phyloP scores from a whole-genome alignment of 768 basidiomycete species.

The Lentinula edodes region DNA sequence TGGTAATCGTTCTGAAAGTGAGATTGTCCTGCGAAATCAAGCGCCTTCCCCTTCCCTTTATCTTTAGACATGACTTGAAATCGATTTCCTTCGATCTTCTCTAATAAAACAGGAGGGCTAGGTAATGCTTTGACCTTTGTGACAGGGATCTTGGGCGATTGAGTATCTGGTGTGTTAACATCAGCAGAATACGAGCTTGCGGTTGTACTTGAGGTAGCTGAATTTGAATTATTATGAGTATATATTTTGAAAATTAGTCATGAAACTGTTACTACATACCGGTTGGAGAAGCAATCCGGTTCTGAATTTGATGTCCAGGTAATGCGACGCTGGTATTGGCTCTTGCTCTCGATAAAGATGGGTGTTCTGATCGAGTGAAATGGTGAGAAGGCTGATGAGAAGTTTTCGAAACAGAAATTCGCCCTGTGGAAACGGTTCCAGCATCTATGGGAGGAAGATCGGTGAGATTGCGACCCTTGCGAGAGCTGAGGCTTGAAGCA shows the following conservation, averaged over 20 bases:
- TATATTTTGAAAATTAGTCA: too few relatives aligned
- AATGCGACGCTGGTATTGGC: background rate
- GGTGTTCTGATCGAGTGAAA: background rate
- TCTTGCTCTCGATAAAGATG: background rate
- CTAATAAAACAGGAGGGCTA: background rate
- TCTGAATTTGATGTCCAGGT: background rate
- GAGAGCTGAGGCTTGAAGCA: background rate
- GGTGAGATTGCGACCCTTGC: background rate
- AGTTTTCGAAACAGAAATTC: background rate
- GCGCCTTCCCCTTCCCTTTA: background rate
- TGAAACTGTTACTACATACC: background rate
- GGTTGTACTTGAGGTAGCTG: background rate
- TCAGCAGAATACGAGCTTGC: background rate
- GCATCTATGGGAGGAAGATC: background rate
- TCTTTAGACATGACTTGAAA: background rate
- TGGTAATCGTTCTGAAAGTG: background rate
- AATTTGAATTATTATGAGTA: background rate
- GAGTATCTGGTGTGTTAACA: background rate
- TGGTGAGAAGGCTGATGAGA: background rate
- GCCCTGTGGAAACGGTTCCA: background rate
- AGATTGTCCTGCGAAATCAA: background rate
- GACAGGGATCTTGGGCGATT: background rate
- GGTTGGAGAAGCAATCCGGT: background rate
- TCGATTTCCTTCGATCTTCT: background rate
- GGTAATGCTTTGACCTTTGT: constrained; percentile 3